Conservation (phyloP, 495 filamentous ascomycete genomes). For the Coniosporium apollinis region DNA sequence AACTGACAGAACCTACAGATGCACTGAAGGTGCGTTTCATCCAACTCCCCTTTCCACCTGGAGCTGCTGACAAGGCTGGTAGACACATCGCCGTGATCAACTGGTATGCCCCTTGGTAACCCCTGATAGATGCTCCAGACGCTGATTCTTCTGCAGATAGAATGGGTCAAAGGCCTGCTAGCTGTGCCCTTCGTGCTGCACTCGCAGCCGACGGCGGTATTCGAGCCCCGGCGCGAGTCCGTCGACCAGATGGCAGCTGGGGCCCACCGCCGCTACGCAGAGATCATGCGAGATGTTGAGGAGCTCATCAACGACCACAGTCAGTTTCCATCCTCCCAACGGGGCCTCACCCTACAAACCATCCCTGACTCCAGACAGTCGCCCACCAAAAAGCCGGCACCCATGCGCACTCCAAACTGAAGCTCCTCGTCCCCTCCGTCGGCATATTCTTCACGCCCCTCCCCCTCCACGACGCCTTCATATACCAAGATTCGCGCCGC, state of each 20-base stretch:
- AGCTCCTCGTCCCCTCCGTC: constrained; percentile 76
- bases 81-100: constrained; percentile 75
- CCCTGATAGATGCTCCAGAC: neutral
- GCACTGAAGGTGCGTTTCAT: constrained; percentile 47
- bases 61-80: too few species aligned
- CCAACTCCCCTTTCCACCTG: too few species aligned
- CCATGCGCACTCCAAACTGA: constrained; percentile 69
- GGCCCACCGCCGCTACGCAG: constrained; percentile 70
- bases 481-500: constrained; percentile 67
- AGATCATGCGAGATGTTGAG: constrained; percentile 93
- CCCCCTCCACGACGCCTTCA: constrained; percentile 73
- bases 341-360: too few species aligned
- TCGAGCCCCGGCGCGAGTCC: constrained; percentile 41
- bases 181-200: constrained; percentile 95
- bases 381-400: constrained; percentile 44
- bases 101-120: constrained; percentile 36
- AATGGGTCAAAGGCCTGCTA: constrained; percentile 69
- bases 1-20: constrained; percentile 47
- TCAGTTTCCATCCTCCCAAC: constrained; percentile 33
- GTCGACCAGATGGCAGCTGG: constrained; percentile 45
- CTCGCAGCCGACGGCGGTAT: constrained; percentile 77
- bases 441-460: constrained; percentile 85
- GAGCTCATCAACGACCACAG: constrained; percentile 83
- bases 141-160: constrained; percentile 28
- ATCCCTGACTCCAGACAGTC: constrained; percentile 27